phyloP scores from a whole-genome alignment of 768 basidiomycete species.

The Chiua virens region DNA sequence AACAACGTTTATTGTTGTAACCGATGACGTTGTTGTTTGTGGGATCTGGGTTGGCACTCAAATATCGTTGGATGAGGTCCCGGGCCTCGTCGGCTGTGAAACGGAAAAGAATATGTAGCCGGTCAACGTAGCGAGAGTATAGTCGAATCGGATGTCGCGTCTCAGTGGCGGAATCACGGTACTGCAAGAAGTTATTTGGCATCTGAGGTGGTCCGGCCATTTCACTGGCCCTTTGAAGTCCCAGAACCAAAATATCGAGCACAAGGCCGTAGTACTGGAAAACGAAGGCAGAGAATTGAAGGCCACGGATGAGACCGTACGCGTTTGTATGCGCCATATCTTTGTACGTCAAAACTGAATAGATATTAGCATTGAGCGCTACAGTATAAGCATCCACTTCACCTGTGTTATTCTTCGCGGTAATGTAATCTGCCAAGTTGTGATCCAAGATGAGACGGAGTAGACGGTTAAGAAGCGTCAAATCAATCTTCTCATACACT shows the following conservation, averaged over 20 bases:
- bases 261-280: constrained; percentile 99
- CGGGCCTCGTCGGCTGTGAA: constrained; percentile 97
- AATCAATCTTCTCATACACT: constrained; percentile 98
- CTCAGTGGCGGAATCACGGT: constrained; percentile 92
- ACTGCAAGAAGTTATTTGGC: constrained; percentile 99
- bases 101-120: constrained; percentile 93
- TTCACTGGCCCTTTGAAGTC: constrained; percentile 96
- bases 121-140: constrained; percentile 96
- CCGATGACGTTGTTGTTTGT: constrained; percentile 99
- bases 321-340: constrained; percentile 99
- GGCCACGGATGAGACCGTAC: constrained; percentile 93
- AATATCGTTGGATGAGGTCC: constrained; percentile 96
- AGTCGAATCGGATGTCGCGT: constrained; percentile 97
- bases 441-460: constrained; percentile 96
- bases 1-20: constrained; percentile 99
- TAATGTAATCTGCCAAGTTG: constrained; percentile 98
- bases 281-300: constrained; percentile 98
- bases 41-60: constrained; percentile 96
- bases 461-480: constrained; percentile 93
- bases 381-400: constrained; percentile 11
- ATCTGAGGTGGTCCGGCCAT: constrained; percentile 98
- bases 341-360: constrained; percentile 80
- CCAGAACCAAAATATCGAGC: constrained; percentile 92
- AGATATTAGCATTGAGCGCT: background rate
- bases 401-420: constrained; percentile 96